Conservation (phyloP, 1,284 basidiomycete species). For the Salmacisia buchloeana region DNA sequence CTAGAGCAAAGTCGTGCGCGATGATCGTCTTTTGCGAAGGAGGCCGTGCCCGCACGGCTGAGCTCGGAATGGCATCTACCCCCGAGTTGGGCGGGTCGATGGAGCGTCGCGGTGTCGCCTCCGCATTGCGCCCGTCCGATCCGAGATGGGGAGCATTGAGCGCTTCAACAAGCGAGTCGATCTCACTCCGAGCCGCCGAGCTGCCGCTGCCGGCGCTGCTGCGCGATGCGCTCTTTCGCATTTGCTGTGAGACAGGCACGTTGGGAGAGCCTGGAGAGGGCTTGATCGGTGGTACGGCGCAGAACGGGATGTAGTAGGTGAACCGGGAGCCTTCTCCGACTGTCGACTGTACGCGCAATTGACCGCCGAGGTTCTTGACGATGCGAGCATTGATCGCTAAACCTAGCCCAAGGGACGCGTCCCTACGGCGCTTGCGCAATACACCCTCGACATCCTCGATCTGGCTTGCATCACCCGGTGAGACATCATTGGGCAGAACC, state of each 20-base stretch:
- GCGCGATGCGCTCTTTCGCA: conserved; percentile 28
- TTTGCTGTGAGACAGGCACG: conserved; percentile 16
- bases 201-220: conserved; percentile 25
- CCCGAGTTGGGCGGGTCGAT: neutral
- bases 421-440: conserved; percentile 9
- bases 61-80: neutral
- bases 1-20: neutral
- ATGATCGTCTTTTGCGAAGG: neutral
- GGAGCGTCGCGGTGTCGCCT: conserved; percentile 15
- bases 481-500: conserved; percentile 31
- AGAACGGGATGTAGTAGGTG: conserved; percentile 65
- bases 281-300: conserved; percentile 22
- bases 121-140: conserved; percentile 36
- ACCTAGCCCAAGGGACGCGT: conserved; percentile 59
- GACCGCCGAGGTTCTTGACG: conserved; percentile 71
- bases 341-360: conserved; percentile 71
- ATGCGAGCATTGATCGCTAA: conserved; percentile 74
- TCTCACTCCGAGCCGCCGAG: conserved; percentile 53
- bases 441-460: neutral
- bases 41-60: neutral
- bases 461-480: neutral
- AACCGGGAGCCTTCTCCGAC: conserved; percentile 67
- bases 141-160: conserved; percentile 52
- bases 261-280: conserved; percentile 8
- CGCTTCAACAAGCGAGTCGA: conserved; percentile 65